Conservation (phyloP, 2,329 filamentous ascomycete genomes). For the Penicillium aurantiogriseum region DNA sequence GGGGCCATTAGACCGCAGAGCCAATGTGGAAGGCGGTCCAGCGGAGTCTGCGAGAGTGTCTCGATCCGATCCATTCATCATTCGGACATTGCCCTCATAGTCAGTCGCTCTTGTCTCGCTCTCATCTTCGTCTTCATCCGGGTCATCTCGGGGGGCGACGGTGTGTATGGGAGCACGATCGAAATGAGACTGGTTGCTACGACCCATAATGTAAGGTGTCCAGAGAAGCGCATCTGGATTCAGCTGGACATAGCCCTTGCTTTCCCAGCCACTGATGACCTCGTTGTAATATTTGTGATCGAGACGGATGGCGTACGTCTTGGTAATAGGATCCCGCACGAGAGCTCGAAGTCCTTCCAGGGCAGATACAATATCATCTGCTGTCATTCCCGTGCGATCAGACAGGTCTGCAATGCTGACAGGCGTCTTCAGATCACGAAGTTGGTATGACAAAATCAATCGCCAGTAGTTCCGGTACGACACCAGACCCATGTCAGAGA, state of each 20-base stretch:
- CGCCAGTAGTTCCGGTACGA: conserved; percentile 99
- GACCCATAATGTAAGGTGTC: conserved; percentile 97
- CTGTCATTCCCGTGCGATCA: conserved; percentile 87
- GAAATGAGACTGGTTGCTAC: conserved; percentile 76
- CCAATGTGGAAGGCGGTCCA: conserved; percentile 38
- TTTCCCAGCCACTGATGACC: conserved; percentile 85
- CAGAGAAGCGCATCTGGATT: conserved; percentile 79
- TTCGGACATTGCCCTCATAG: conserved; percentile 10
- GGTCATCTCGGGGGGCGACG: conserved; percentile 78
- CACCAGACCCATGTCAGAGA: conserved; percentile 96
- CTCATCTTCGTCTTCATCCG: conserved; percentile 35
- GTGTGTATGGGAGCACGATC: conserved; percentile 81
- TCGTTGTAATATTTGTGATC: conserved; percentile 82
- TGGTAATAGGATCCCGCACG: conserved; percentile 83
- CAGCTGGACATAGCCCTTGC: conserved; percentile 82
- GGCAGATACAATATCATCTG: conserved; percentile 92
- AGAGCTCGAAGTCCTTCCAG: conserved; percentile 86
- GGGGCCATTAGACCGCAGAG: conserved; percentile 30
- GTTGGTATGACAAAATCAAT: conserved; percentile 78
- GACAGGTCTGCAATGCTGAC: conserved; percentile 60
- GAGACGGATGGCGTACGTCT: conserved; percentile 82
- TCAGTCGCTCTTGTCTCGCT: conserved; percentile 22
- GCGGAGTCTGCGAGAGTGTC: conserved; percentile 28
- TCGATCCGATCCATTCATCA: conserved; percentile 19
- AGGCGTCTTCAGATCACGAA: conserved; percentile 62